These are phyloP conservation scores for Trichophyton simii DNA, from an alignment of 2,329 filamentous ascomycete genomes.

Conservation along the genomic window DNA sequence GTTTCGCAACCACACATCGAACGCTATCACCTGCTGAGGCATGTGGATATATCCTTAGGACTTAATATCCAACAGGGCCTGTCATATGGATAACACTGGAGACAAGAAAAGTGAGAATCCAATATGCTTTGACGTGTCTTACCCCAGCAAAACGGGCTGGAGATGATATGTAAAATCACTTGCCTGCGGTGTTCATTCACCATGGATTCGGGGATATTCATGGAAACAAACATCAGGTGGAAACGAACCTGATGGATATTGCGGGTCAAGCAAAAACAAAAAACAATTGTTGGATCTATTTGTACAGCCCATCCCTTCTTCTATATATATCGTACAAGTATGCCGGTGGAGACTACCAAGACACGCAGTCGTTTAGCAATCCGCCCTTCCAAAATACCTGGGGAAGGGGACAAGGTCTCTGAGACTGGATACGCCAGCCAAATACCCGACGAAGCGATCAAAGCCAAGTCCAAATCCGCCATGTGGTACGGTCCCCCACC, in stretches of 20 bases:
- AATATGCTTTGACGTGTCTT: background rate
- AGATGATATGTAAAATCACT: too few relatives aligned
- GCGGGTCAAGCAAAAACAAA: background rate
- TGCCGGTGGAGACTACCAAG: background rate
- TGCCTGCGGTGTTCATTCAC: too few relatives aligned
- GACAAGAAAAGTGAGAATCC: background rate
- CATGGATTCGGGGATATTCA: background rate
- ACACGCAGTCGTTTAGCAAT: slow-evolving; percentile 27
- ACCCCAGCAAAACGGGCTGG: background rate
- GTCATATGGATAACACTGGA: background rate
- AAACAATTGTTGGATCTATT: background rate
- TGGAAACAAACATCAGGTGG: background rate
- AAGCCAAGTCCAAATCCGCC: slow-evolving; percentile 86
- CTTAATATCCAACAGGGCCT: too few relatives aligned
- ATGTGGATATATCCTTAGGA: background rate
- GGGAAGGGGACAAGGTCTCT: slow-evolving; percentile 80
- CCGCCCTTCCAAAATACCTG: slow-evolving; percentile 48
- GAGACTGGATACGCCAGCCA: slow-evolving; percentile 68
- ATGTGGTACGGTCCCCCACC: slow-evolving; percentile 83
- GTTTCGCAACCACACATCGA: background rate
- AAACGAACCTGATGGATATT: background rate
- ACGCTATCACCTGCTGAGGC: background rate
- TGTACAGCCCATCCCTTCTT: background rate
- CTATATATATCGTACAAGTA: background rate
- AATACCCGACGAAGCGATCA: slow-evolving; percentile 72